phyloP scores from a whole-genome alignment of 805 yeast genomes.

The Cyberlindnera euphorbiiphila region DNA sequence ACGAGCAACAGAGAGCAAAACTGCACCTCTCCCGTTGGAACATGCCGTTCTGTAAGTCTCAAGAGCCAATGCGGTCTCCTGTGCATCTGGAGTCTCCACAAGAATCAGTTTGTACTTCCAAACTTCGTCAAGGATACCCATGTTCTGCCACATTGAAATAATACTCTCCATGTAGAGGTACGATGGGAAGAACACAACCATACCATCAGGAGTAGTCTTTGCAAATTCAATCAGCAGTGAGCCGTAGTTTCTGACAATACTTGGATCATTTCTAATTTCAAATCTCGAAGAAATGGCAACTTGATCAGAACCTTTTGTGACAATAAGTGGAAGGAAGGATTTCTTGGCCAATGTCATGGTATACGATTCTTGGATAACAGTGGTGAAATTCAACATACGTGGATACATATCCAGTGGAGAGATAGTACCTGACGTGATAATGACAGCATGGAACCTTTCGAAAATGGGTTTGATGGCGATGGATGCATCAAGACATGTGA shows the following conservation, averaged over 20 bases:
- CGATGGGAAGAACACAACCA: slow-evolving; percentile 96
- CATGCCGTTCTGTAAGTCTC: slow-evolving; percentile 97
- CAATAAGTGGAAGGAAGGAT: slow-evolving; percentile 91
- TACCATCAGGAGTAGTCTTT: slow-evolving; percentile 95
- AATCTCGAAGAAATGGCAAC: slow-evolving; percentile 95
- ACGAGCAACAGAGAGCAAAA: slow-evolving; percentile 93
- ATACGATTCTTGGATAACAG: slow-evolving; percentile 91
- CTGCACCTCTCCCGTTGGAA: slow-evolving; percentile 96
- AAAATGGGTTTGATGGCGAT: slow-evolving; percentile 97
- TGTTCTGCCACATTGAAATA: slow-evolving; percentile 97
- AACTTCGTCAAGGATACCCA: slow-evolving; percentile 97
- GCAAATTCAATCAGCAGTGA: slow-evolving; percentile 87
- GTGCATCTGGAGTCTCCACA: slow-evolving; percentile 99
- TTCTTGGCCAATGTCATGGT: slow-evolving; percentile 92
- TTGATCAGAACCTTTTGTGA: slow-evolving; percentile 97
- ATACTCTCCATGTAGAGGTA: slow-evolving; percentile 97
- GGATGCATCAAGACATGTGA: slow-evolving; percentile 95
- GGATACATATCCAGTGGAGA: slow-evolving; percentile 99
- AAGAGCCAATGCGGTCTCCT: slow-evolving; percentile 91
- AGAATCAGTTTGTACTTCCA: slow-evolving; percentile 95
- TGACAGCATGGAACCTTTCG: slow-evolving; percentile 86
- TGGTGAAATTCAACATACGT: slow-evolving; percentile 88
- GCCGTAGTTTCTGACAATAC: slow-evolving; percentile 96
- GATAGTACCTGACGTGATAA: slow-evolving; percentile 96
- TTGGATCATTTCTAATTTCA: slow-evolving; percentile 95